Conservation (phyloP, 2,329 filamentous ascomycete genomes). For the Epichloe gansuensis region DNA sequence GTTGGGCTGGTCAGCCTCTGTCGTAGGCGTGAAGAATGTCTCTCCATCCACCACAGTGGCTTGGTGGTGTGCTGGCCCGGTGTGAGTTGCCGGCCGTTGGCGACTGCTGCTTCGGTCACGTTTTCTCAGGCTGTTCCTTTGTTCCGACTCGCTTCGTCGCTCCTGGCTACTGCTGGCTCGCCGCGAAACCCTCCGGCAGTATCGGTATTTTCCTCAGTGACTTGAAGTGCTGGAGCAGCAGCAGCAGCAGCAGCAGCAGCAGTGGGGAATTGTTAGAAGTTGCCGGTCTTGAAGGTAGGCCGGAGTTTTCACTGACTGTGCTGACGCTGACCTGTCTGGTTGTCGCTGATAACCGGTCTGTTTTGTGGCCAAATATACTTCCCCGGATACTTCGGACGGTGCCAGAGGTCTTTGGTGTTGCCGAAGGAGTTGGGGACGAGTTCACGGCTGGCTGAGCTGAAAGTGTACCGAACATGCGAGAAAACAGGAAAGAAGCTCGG, state of each 20-base stretch:
- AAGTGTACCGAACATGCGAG: constrained; percentile 57
- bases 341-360: constrained; percentile 32
- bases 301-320: constrained; percentile 25
- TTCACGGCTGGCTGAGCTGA: constrained; percentile 34
- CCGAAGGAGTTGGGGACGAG: constrained; percentile 28
- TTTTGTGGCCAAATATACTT: constrained; percentile 62
- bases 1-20: constrained; percentile 29
- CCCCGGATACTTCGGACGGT: constrained; percentile 58
- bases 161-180: constrained; percentile 22
- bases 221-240: constrained; percentile 59
- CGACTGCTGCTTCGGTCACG: constrained; percentile 38
- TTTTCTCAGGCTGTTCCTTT: constrained; percentile 41
- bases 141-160: constrained; percentile 34
- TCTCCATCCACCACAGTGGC: constrained; percentile 38
- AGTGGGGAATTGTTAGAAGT: constrained; percentile 31
- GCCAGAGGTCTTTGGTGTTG: constrained; percentile 57
- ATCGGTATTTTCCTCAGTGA: constrained; percentile 53
- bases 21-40: constrained; percentile 35
- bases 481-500: constrained; percentile 77
- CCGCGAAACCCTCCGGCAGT: constrained; percentile 18
- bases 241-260: constrained; percentile 28
- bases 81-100: constrained; percentile 32
- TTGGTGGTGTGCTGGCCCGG: constrained; percentile 22
- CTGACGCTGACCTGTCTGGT: constrained; percentile 26
- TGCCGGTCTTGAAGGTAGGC: constrained; percentile 16